Conservation (phyloP, 371 early-diverging fungal genomes). For the Ordospora colligata region DNA sequence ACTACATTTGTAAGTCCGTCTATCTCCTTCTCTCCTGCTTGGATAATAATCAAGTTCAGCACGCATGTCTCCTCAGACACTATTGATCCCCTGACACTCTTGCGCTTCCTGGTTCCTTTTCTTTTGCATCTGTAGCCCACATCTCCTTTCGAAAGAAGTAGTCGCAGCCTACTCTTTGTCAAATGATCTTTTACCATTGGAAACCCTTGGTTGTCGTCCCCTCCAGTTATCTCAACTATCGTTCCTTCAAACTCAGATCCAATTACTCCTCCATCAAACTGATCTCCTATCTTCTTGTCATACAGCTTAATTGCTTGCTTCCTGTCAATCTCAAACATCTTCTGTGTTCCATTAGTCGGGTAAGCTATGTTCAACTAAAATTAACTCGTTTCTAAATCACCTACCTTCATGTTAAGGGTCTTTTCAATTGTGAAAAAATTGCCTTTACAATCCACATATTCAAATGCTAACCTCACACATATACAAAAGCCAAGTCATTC, state of each 20-base stretch:
- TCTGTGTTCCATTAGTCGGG: slow-evolving; percentile 95
- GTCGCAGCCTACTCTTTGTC: slow-evolving; percentile 78
- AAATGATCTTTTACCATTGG: slow-evolving; percentile 78
- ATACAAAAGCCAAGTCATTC: background rate
- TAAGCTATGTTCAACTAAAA: slow-evolving; percentile 87
- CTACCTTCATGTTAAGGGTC: slow-evolving; percentile 3
- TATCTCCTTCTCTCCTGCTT: slow-evolving; percentile 84
- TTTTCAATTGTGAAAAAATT: background rate
- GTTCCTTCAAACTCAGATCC: slow-evolving; percentile 96
- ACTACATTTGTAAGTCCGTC: slow-evolving; percentile 85
- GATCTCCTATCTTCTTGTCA: slow-evolving; percentile 89
- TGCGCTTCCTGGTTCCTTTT: slow-evolving; percentile 92
- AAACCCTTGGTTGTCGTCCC: slow-evolving; percentile 96
- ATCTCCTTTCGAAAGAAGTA: slow-evolving; percentile 83
- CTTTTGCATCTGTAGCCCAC: slow-evolving; percentile 94
- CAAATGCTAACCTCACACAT: background rate
- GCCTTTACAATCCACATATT: background rate
- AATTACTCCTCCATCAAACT: slow-evolving; percentile 83
- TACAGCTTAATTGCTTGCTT: slow-evolving; percentile 85
- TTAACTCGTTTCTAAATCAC: background rate
- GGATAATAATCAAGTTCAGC: slow-evolving; percentile 79
- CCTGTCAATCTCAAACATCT: slow-evolving; percentile 87
- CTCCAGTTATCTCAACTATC: slow-evolving; percentile 93
- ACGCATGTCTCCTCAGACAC: slow-evolving; percentile 85
- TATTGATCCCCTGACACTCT: slow-evolving; percentile 95